Conservation (phyloP, 179 eudicot genomes). For the Camellia oleifera region DNA sequence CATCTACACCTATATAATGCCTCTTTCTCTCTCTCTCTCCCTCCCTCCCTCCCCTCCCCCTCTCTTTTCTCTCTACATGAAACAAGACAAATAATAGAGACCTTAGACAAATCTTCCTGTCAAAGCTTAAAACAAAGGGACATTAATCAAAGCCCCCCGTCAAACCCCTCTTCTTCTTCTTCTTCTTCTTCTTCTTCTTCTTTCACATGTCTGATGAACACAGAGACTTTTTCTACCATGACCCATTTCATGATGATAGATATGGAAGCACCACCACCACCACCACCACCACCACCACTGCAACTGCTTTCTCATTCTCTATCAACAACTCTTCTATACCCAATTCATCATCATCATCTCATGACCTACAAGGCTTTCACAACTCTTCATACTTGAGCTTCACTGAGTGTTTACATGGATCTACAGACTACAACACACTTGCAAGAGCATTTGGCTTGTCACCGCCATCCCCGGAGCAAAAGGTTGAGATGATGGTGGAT, state of each 20-base stretch:
- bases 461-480: slow-evolving; percentile 31
- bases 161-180: background rate
- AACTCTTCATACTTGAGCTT: slow-evolving; percentile 35
- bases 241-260: slow-evolving; percentile 29
- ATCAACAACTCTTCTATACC: slow-evolving; percentile 11
- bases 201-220: slow-evolving; percentile 42
- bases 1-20: background rate
- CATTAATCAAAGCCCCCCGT: background rate
- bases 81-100: background rate
- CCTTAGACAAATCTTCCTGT: slow-evolving; percentile 6
- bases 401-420: slow-evolving; percentile 47
- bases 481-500: slow-evolving; percentile 17
- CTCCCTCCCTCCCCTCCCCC: background rate
- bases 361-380: slow-evolving; percentile 23
- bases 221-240: slow-evolving; percentile 31
- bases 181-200: slow-evolving; percentile 8
- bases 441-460: slow-evolving; percentile 37
- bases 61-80: background rate
- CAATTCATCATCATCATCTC: slow-evolving; percentile 9
- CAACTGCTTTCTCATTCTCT: slow-evolving; percentile 25
- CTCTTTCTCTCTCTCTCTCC: background rate
- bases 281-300: background rate
- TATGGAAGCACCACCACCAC: background rate
- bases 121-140: slow-evolving; percentile 3
- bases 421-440: slow-evolving; percentile 34